Conservation (phyloP, 2,329 filamentous ascomycete species). For the Tolypocladium capitatum region DNA sequence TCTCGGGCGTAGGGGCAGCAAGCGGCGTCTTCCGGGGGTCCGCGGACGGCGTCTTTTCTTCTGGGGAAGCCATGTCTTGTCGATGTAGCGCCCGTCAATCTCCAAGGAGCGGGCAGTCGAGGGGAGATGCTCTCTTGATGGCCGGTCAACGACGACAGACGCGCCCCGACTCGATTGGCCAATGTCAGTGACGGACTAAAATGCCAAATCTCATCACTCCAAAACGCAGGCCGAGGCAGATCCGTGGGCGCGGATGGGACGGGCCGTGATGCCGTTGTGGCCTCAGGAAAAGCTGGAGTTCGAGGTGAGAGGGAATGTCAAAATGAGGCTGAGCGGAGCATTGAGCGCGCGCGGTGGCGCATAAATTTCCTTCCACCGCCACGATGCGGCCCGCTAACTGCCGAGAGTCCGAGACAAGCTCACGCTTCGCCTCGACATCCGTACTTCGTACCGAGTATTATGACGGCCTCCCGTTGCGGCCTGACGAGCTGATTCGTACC, state of each 20-base stretch:
- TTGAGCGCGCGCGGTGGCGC: background rate
- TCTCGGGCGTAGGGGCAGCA: conserved; percentile 38
- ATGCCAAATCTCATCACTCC: background rate
- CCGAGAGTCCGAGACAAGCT: too few species aligned
- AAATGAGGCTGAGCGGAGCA: background rate
- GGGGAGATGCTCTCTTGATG: background rate
- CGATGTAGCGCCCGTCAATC: background rate
- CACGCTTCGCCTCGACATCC: background rate
- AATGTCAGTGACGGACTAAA: background rate
- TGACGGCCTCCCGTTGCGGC: too few species aligned
- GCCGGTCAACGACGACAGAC: background rate
- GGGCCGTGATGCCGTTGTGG: too few species aligned
- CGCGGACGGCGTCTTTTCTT: background rate
- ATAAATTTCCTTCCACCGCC: background rate
- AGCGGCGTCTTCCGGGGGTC: conserved; percentile 39
- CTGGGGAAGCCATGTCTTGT: background rate
- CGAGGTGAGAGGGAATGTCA: background rate
- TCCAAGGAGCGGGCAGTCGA: background rate
- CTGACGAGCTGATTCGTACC: too few species aligned
- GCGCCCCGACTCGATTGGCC: background rate
- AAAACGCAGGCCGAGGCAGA: background rate
- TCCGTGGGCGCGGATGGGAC: background rate
- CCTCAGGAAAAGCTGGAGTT: background rate
- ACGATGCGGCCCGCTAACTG: background rate
- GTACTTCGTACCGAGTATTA: too few species aligned